Percentiles rank a stretch among this genome's conserved stretches.
These are phyloP conservation scores for Alternaria novae-zelandiae DNA, from an alignment of 2,329 filamentous ascomycete genomes.

Conservation along the genomic window DNA sequence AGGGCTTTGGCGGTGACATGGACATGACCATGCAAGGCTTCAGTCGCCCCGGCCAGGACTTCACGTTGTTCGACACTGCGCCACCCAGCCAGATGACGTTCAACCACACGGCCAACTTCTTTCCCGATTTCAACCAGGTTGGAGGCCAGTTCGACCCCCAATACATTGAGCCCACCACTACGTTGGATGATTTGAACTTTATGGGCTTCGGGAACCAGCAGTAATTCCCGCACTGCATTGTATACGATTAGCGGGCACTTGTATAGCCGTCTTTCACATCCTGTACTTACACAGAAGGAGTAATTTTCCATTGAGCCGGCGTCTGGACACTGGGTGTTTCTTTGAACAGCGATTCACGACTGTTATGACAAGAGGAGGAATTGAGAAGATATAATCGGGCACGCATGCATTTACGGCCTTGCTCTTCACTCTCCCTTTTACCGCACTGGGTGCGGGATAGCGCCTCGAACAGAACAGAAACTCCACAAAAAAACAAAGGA, in stretches of 20 bases:
- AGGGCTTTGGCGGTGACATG: constrained; percentile 63
- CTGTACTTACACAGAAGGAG: constrained; percentile 16
- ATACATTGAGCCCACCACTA: constrained; percentile 35
- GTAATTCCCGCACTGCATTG: constrained; percentile 21
- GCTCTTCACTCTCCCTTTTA: constrained; percentile 17
- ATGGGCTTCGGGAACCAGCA: constrained; percentile 32
- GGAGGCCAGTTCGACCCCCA: constrained; percentile 48
- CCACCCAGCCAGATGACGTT: constrained; percentile 31
- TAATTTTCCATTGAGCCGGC: constrained; percentile 15
- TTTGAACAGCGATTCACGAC: constrained; percentile 22
- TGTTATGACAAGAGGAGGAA: constrained; percentile 22
- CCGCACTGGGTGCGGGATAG: constrained; percentile 21
- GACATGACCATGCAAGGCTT: constrained; percentile 40
- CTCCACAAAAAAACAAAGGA: constrained; percentile 42
- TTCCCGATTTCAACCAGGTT: constrained; percentile 49
- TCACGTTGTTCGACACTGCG: constrained; percentile 62
- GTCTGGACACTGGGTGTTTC: constrained; percentile 18
- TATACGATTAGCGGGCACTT: constrained; percentile 30
- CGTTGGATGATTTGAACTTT: constrained; percentile 38
- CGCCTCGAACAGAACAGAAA: constrained; percentile 41
- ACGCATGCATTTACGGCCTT: constrained; percentile 24
- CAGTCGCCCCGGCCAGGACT: constrained; percentile 58
- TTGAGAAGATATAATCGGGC: constrained; percentile 4
- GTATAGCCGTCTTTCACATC: constrained; percentile 24
- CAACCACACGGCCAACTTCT: constrained; percentile 42